These are phyloP conservation scores for Apiotrichum akiyoshidainum DNA, from an alignment of 1,284 basidiomycete species.

Conservation along the genomic window DNA sequence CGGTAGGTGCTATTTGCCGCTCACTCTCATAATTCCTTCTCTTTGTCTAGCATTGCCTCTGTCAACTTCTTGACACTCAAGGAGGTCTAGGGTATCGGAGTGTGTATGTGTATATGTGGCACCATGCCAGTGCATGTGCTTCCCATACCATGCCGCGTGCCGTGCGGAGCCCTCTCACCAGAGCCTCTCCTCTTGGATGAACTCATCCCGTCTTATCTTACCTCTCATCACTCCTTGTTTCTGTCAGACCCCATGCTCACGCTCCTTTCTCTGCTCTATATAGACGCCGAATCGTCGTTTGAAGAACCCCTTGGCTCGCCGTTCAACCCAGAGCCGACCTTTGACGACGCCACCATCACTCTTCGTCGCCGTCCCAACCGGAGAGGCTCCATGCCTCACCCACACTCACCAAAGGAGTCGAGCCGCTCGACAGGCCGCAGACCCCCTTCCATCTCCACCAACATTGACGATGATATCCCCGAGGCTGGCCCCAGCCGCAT, in stretches of 20 bases:
- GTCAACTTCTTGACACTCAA: background rate
- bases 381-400: background rate
- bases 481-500: background rate
- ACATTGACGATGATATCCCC: background rate
- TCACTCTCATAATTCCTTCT: too few relatives aligned
- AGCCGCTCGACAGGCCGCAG: too few relatives aligned
- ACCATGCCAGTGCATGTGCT: too few relatives aligned
- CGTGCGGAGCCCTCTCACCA: too few relatives aligned
- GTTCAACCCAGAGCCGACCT: background rate
- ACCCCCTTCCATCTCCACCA: too few relatives aligned
- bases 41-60: too few relatives aligned
- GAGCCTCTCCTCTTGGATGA: too few relatives aligned
- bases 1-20: slow-evolving; percentile 7
- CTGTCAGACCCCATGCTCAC: background rate
- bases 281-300: slow-evolving; percentile 21
- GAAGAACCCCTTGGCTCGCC: slow-evolving; percentile 10
- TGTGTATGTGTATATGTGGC: too few relatives aligned
- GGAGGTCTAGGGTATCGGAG: too few relatives aligned
- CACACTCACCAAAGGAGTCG: background rate
- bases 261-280: background rate
- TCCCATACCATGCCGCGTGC: too few relatives aligned
- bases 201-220: too few relatives aligned
- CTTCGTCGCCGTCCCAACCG: background rate
- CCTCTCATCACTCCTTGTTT: too few relatives aligned
- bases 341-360: slow-evolving; percentile 4